Evolutionary conservation across 129 eudicot species (phyloP).

Genomic region (Chrysanthemum makinoi): DNA sequence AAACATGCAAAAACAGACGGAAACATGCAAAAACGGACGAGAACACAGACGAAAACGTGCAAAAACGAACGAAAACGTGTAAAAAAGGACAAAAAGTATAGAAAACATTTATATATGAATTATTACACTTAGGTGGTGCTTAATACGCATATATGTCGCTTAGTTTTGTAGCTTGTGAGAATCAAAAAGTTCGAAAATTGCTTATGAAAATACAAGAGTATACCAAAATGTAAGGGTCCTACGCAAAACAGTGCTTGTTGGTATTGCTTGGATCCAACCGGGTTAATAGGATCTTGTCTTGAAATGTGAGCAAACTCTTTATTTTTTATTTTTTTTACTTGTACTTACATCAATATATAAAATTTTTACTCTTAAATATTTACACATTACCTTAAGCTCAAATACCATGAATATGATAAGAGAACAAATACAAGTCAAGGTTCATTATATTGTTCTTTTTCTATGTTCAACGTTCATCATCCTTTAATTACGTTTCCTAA

Average conservation of each 20-base stretch:
- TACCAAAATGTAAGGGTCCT: slow-evolving; percentile 31
- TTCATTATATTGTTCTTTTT: too few species aligned
- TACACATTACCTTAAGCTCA: too few species aligned
- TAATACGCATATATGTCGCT: neutral
- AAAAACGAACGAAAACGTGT: too few species aligned
- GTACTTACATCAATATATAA: neutral
- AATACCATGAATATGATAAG: neutral
- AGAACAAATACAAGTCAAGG: neutral
- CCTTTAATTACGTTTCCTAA: too few species aligned
- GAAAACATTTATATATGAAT: too few species aligned
- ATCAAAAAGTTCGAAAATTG: slow-evolving; percentile 9
- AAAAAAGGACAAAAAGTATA: too few species aligned
- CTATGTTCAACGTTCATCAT: too few species aligned
- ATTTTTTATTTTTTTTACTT: neutral
- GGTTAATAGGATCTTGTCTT: slow-evolving; percentile 49
- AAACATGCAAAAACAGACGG: too few species aligned
- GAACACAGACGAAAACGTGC: too few species aligned
- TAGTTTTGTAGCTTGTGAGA: slow-evolving; percentile 13
- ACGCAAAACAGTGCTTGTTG: slow-evolving; percentile 30
- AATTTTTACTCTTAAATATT: neutral
- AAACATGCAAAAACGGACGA: too few species aligned
- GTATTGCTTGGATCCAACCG: slow-evolving; percentile 37
- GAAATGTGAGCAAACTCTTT: slow-evolving; percentile 11
- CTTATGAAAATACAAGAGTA: slow-evolving; percentile 25
- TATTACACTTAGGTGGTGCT: too few species aligned